These are phyloP conservation scores for Diaporthe ampelina DNA, from an alignment of 2,329 filamentous ascomycete genomes.

Conservation along the genomic window DNA sequence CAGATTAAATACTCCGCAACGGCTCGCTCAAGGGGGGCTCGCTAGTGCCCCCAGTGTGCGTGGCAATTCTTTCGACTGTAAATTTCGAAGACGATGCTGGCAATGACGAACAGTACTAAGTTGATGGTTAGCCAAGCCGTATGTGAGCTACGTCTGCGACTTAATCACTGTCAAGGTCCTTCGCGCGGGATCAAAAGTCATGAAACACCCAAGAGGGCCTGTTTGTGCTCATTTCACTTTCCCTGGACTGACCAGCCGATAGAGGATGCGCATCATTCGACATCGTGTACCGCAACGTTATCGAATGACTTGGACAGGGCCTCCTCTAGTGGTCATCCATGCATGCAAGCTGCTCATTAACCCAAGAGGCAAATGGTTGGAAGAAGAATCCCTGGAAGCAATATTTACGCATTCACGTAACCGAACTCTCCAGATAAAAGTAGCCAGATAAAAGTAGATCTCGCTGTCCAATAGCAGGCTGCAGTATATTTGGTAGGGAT, in stretches of 20 bases:
- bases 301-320: constrained; percentile 4
- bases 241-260: constrained; percentile 15
- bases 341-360: constrained; percentile 31
- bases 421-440: not conserved
- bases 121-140: too few relatives aligned
- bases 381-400: not conserved
- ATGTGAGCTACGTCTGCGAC: too few relatives aligned
- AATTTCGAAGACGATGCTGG: not conserved
- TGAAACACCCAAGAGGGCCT: not conserved
- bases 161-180: too few relatives aligned
- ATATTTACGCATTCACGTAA: not conserved
- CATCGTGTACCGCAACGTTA: constrained; percentile 14
- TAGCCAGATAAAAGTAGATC: not conserved
- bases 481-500: constrained; percentile 29
- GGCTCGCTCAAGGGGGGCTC: not conserved
- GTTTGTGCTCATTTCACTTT: not conserved
- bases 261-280: constrained; percentile 5
- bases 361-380: not conserved
- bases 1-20: not conserved
- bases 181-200: not conserved
- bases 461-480: not conserved
- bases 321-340: constrained; percentile 19
- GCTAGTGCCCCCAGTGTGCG: not conserved
- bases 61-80: not conserved
- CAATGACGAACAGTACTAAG: too few relatives aligned